Base-by-base conservation (phyloP, 768 basidiomycete genomes). In the Lactifluus volemus region DNA sequence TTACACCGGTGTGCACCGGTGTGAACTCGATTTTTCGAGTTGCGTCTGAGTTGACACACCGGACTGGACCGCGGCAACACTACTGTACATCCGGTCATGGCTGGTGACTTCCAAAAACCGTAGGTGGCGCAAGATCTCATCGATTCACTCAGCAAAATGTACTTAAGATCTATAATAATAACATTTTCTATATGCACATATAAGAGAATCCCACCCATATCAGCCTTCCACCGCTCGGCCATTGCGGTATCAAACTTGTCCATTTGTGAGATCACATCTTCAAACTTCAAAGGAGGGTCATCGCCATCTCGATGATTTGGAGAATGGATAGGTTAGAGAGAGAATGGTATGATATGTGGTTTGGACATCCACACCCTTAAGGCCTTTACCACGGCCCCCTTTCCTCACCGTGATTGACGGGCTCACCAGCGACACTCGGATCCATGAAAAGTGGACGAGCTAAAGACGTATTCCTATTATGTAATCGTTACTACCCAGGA, bases 181-280 rank as follows among this genome's bases (percentile, higher is more conserved):
- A 47, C 17, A 0, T 6, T 21, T 3, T 10, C 5, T 8, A 4
- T 7, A 39, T 52, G 4, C 5, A 59, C 59, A 47, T 52, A 59
- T 38, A 53, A 14, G 41, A 60, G 50, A 10, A 60, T 60, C 21
- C 59, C 59, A 15, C 53, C 59, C 59, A 54, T 54, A 10, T 60
- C 59, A 8, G 7, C 36, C 36, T 54, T 60, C 48, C 47, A 58
- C 1, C 49, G 36, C 6, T 58, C 56, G 0, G 25, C 49, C 47
- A 58, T 58, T 9, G 12, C 56, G 12, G 44, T 38, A n/a, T 58
- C 56, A 30, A 30, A 25, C 49, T 58, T 49, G 10, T 38, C 29
- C 8, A 36, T 21, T 10, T 50, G 45, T 51, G 36, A 25, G 36
- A 58, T 38, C 56, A 58, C 38, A 58, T 58, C 49, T 41, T 58